Percentiles rank a stretch among this genome's conserved stretches.
phyloP scores from a whole-genome alignment of 1,139 yeast genomes.

The Groenewaldozyma auringiensis region DNA sequence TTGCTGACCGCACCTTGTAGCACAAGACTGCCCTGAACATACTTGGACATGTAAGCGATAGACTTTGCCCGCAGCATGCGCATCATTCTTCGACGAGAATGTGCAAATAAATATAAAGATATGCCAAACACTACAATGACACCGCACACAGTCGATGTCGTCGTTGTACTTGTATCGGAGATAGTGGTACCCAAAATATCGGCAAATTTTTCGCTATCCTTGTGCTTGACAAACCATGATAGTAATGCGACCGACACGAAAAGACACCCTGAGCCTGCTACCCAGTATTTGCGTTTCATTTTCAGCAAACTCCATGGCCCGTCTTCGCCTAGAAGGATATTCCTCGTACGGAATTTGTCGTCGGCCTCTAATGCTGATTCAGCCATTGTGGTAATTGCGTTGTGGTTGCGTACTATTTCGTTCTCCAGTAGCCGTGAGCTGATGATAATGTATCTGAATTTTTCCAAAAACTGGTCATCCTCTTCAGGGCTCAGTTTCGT shows the following conservation, averaged over 20 bases:
- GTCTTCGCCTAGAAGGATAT: constrained; percentile 19
- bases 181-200: neutral
- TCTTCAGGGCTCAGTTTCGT: constrained; percentile 26
- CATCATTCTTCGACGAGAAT: constrained; percentile 29
- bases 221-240: constrained; percentile 21
- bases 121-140: constrained; percentile 25
- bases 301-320: constrained; percentile 28
- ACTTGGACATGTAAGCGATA: constrained; percentile 24
- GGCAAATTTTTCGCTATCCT: constrained; percentile 5
- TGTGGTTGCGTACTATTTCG: constrained; percentile 10
- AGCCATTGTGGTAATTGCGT: neutral
- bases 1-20: constrained; percentile 31
- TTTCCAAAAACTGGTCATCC: constrained; percentile 35
- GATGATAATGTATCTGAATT: constrained; percentile 38
- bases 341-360: constrained; percentile 12
- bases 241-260: constrained; percentile 30
- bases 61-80: constrained; percentile 30
- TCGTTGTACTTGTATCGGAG: neutral
- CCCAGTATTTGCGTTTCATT: constrained; percentile 23
- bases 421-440: constrained; percentile 39
- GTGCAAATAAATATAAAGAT: constrained; percentile 27
- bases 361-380: neutral
- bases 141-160: constrained; percentile 2
- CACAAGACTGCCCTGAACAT: constrained; percentile 24
- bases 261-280: constrained; percentile 33